A percentile compares a stretch with the other conserved stretches of the same genome.
These are phyloP conservation scores for Talaromyces thailandensis DNA, from an alignment of 495 filamentous ascomycete species.

Conservation along the genomic window DNA sequence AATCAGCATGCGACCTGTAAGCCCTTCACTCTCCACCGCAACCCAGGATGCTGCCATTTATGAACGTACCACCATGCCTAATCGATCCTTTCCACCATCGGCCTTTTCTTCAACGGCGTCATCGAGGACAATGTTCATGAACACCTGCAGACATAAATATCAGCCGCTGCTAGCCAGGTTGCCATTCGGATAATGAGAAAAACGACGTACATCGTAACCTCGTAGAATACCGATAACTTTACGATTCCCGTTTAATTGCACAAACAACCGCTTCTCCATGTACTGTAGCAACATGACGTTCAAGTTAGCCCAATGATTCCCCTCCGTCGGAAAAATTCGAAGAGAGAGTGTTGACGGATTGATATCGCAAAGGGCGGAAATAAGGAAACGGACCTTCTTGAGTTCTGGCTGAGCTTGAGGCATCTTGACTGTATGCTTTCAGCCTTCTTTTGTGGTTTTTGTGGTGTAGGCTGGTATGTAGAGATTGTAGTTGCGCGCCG, in stretches of 20 bases:
- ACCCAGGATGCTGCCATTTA: neutral
- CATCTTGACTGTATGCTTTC: conserved; percentile 51
- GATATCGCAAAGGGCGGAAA: neutral
- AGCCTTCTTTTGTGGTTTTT: conserved; percentile 7
- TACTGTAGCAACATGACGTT: conserved; percentile 51
- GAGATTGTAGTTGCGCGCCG: neutral
- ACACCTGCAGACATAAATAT: conserved; percentile 54
- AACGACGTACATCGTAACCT: conserved; percentile 88
- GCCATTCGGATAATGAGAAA: too few species aligned
- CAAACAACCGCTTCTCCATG: conserved; percentile 97
- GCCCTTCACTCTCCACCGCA: neutral
- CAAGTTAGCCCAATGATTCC: conserved; percentile 8
- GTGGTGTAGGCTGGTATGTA: too few species aligned
- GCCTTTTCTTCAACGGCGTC: conserved; percentile 95
- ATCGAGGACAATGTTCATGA: conserved; percentile 96
- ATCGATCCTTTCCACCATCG: conserved; percentile 79
- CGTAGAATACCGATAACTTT: conserved; percentile 92
- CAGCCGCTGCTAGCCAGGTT: too few species aligned
- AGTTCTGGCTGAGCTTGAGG: conserved; percentile 98
- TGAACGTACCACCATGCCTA: conserved; percentile 81
- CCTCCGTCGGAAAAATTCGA: neutral
- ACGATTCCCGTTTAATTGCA: conserved; percentile 93
- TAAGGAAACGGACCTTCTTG: conserved; percentile 64
- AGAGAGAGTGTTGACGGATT: neutral
- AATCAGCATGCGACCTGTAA: neutral